Conservation (phyloP, 2,329 filamentous ascomycete species). For the Colletotrichum noveboracense region DNA sequence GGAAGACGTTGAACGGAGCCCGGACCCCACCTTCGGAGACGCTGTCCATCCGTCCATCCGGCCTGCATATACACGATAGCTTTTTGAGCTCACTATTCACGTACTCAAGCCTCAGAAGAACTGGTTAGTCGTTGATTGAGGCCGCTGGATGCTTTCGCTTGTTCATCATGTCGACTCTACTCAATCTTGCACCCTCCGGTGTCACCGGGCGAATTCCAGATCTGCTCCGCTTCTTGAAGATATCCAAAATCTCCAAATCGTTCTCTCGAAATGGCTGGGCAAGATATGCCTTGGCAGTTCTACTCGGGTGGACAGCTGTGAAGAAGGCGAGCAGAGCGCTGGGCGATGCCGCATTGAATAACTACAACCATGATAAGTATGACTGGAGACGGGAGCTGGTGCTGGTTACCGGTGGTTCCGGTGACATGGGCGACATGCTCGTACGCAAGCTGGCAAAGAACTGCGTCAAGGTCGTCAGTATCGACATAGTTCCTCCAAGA, state of each 20-base stretch:
- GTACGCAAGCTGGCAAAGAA: slow-evolving; percentile 15
- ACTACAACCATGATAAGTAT: slow-evolving; percentile 3
- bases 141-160: not conserved
- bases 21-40: not conserved
- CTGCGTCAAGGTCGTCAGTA: slow-evolving; percentile 9
- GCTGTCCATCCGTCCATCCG: not conserved
- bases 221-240: not conserved
- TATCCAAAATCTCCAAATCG: not conserved
- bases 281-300: not conserved
- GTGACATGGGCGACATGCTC: slow-evolving; percentile 1
- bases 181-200: not conserved
- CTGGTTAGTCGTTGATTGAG: not conserved
- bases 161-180: not conserved
- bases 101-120: not conserved
- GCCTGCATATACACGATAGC: not conserved
- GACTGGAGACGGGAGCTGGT: slow-evolving; percentile 33
- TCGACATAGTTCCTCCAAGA: not conserved
- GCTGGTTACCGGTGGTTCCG: slow-evolving; percentile 26
- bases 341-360: not conserved
- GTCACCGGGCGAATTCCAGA: not conserved
- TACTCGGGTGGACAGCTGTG: not conserved
- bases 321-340: not conserved
- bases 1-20: not conserved
- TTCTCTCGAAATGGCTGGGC: not conserved
- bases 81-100: not conserved